Percentiles rank a stretch among this genome's conserved stretches.
Conservation (phyloP, 1,284 basidiomycete species). For the Chondrostereum purpureum region DNA sequence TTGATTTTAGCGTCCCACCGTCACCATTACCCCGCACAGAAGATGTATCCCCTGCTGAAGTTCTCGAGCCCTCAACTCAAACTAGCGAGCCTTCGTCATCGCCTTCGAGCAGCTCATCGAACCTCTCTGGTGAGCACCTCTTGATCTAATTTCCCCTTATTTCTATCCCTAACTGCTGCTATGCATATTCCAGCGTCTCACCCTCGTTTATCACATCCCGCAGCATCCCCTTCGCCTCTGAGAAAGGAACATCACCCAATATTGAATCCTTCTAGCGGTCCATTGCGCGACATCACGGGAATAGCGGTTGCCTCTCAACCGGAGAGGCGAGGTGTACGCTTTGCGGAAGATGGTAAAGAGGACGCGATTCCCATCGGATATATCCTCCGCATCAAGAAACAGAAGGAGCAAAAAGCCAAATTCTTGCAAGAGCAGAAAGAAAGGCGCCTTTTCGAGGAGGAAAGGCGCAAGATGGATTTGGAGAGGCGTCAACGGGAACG, state of each 20-base stretch:
- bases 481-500: slow-evolving; percentile 40
- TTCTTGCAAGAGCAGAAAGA: slow-evolving; percentile 59
- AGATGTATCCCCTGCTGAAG: background rate
- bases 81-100: slow-evolving; percentile 8
- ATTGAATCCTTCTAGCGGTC: slow-evolving; percentile 9
- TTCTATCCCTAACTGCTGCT: slow-evolving; percentile 1
- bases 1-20: slow-evolving; percentile 26
- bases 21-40: background rate
- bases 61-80: slow-evolving; percentile 5
- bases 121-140: slow-evolving; percentile 14
- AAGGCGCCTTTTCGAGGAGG: slow-evolving; percentile 37
- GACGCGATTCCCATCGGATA: slow-evolving; percentile 64
- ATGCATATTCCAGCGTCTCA: slow-evolving; percentile 14
- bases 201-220: slow-evolving; percentile 28
- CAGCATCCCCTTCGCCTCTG: slow-evolving; percentile 49
- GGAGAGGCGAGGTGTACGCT: slow-evolving; percentile 57
- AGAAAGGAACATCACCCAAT: slow-evolving; percentile 34
- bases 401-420: slow-evolving; percentile 61
- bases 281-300: slow-evolving; percentile 5
- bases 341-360: slow-evolving; percentile 60
- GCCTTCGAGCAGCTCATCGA: slow-evolving; percentile 15
- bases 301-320: slow-evolving; percentile 7
- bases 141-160: background rate
- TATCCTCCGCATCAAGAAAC: slow-evolving; percentile 60
- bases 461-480: slow-evolving; percentile 37